Conservation (phyloP, 176 grass and related monocot genomes). For the Eleusine indica region DNA sequence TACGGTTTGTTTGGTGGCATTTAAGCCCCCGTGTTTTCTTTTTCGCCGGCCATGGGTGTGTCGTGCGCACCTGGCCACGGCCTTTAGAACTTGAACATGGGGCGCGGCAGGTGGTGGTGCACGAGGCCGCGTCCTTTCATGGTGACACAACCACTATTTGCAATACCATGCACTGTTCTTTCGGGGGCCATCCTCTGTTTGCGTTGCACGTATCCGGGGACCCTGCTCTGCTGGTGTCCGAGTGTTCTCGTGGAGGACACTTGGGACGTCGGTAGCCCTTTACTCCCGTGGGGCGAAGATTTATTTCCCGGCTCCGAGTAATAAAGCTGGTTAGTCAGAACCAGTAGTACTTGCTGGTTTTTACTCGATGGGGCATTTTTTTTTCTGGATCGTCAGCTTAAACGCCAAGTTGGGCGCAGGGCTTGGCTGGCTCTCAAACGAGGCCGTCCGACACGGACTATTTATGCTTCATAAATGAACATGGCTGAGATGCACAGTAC, state of each 20-base stretch:
- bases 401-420: neutral
- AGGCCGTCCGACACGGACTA: slow-evolving; percentile 12
- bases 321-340: neutral
- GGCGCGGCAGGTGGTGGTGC: neutral
- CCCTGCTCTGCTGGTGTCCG: neutral
- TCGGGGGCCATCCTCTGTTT: neutral
- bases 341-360: neutral
- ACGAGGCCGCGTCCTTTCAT: neutral
- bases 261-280: neutral
- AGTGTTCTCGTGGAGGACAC: neutral
- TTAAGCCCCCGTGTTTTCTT: neutral
- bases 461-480: neutral
- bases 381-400: too few species aligned
- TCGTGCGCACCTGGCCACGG: neutral
- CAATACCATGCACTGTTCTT: neutral
- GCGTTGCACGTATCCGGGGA: neutral
- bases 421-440: neutral
- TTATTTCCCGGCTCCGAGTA: neutral
- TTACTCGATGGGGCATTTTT: neutral
- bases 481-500: neutral
- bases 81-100: neutral
- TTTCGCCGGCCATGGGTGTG: neutral
- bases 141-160: neutral
- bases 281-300: neutral
- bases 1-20: slow-evolving; percentile 9